These are phyloP conservation scores for Acarospora socialis DNA, from an alignment of 2,329 filamentous ascomycete species.

Conservation along the genomic window DNA sequence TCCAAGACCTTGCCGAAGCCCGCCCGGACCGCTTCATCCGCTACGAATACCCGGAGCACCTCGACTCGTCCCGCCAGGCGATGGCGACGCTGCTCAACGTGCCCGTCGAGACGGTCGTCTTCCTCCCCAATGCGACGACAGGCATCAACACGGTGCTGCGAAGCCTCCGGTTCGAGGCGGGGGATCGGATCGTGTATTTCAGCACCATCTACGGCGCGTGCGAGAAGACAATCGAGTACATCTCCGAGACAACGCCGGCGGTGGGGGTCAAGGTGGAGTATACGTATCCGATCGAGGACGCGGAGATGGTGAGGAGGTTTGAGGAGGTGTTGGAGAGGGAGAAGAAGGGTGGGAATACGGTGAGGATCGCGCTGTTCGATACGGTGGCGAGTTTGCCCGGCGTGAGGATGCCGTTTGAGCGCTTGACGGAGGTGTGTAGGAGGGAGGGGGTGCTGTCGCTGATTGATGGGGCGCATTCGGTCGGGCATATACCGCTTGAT, in stretches of 20 bases:
- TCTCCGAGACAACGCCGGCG: conserved; percentile 51
- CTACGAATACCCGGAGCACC: conserved; percentile 45
- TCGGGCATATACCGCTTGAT: conserved; percentile 65
- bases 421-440: conserved; percentile 48
- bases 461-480: conserved; percentile 72
- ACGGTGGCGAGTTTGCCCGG: conserved; percentile 67
- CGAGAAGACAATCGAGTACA: conserved; percentile 56
- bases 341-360: conserved; percentile 42
- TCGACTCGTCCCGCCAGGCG: conserved; percentile 50
- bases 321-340: conserved; percentile 40
- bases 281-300: conserved; percentile 56
- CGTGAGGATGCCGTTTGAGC: conserved; percentile 64
- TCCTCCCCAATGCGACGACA: conserved; percentile 68
- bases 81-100: conserved; percentile 54
- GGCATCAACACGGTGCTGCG: conserved; percentile 68
- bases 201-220: conserved; percentile 66
- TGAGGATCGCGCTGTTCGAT: conserved; percentile 62
- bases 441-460: conserved; percentile 55
- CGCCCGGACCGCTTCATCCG: conserved; percentile 64
- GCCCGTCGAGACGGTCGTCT: conserved; percentile 52
- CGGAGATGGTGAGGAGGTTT: conserved; percentile 49
- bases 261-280: conserved; percentile 42
- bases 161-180: conserved; percentile 51
- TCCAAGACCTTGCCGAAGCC: conserved; percentile 52
- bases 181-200: conserved; percentile 70